phyloP scores from a whole-genome alignment of 495 filamentous ascomycete species.

The Pseudevernia furfuracea region DNA sequence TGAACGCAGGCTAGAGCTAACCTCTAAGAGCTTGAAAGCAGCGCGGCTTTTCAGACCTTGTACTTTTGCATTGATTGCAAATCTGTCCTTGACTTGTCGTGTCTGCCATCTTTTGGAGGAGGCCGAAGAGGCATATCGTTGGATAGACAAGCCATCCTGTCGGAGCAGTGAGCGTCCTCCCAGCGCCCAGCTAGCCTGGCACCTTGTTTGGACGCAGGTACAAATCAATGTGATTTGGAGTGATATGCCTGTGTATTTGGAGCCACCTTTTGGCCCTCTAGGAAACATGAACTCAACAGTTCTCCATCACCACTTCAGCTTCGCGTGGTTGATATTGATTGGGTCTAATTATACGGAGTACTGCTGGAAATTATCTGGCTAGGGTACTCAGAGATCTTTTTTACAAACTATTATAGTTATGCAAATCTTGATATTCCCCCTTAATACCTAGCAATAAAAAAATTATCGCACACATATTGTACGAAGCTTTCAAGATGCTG shows the following conservation, averaged over 20 bases:
- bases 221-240: not conserved
- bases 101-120: slow-evolving; percentile 76
- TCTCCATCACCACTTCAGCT: no score
- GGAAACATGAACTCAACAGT: slow-evolving; percentile 14
- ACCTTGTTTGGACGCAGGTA: not conserved
- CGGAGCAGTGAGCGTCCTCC: not conserved
- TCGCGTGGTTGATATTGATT: no score
- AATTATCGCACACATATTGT: not conserved
- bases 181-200: not conserved
- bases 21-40: slow-evolving; percentile 84
- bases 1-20: slow-evolving; percentile 27
- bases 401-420: no score
- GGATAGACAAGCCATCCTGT: not conserved
- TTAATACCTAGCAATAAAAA: not conserved
- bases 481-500: not conserved
- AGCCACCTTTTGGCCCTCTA: slow-evolving; percentile 11
- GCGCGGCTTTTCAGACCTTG: slow-evolving; percentile 79
- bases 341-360: no score
- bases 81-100: slow-evolving; percentile 65
- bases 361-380: no score
- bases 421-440: not conserved
- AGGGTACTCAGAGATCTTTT: no score
- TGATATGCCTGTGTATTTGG: not conserved
- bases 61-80: slow-evolving; percentile 61
- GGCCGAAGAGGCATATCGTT: slow-evolving; percentile 28